A percentile compares a stretch with the other conserved stretches of the same genome.
These are phyloP conservation scores for Vararia minispora DNA, from an alignment of 768 basidiomycete genomes.

Conservation along the genomic window DNA sequence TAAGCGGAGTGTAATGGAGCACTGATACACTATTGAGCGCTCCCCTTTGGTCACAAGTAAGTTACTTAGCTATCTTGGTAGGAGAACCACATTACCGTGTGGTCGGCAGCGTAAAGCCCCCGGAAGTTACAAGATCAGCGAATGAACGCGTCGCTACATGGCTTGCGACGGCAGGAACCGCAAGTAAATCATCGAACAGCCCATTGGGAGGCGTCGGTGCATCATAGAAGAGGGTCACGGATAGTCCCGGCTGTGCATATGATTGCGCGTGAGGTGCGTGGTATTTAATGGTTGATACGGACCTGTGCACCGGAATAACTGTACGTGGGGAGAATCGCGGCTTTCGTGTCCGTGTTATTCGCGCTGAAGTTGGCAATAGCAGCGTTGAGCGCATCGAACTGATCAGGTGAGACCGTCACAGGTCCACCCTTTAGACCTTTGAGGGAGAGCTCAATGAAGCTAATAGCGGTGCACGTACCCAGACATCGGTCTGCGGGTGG, in stretches of 20 bases:
- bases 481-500: constrained; percentile 5
- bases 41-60: too few relatives aligned
- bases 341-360: constrained; percentile 1
- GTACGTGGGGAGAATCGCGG: neutral
- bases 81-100: too few relatives aligned
- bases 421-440: constrained; percentile 3
- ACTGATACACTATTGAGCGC: too few relatives aligned
- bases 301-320: neutral
- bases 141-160: too few relatives aligned
- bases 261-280: too few relatives aligned
- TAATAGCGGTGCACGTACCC: too few relatives aligned
- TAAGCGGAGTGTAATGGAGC: too few relatives aligned
- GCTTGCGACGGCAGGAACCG: too few relatives aligned
- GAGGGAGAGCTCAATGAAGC: too few relatives aligned
- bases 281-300: neutral
- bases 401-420: constrained; percentile 1
- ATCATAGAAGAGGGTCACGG: constrained; percentile 2
- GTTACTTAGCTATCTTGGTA: too few relatives aligned
- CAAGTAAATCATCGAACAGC: constrained; percentile 4
- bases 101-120: too few relatives aligned
- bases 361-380: neutral
- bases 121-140: too few relatives aligned
- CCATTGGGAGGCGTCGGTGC: constrained; percentile 2
- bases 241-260: neutral
- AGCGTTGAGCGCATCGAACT: neutral